These are phyloP conservation scores for Gremmenia infestans DNA, from an alignment of 2,329 filamentous ascomycete species.

Conservation along the genomic window DNA sequence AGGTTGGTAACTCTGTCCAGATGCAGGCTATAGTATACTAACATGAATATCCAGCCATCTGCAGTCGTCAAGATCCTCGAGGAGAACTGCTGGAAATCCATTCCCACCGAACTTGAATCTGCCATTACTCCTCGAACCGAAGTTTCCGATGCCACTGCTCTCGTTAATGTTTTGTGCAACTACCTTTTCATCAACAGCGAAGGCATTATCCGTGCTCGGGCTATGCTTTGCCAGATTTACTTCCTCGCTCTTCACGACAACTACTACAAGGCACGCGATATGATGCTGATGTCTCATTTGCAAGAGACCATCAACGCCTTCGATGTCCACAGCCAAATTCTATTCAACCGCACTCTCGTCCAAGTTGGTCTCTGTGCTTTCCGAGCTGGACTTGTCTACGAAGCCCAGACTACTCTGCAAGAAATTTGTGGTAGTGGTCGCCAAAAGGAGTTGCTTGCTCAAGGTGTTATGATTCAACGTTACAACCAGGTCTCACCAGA, in stretches of 20 bases:
- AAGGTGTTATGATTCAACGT: constrained; percentile 97
- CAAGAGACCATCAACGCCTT: constrained; percentile 97
- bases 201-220: constrained; percentile 90
- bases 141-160: constrained; percentile 62
- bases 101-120: constrained; percentile 67
- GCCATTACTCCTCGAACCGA: constrained; percentile 70
- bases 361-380: constrained; percentile 98
- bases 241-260: constrained; percentile 96
- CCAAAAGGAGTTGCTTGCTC: constrained; percentile 95
- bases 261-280: constrained; percentile 95
- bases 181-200: constrained; percentile 94
- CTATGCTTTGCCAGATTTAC: constrained; percentile 98
- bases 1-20: constrained; percentile 46
- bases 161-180: constrained; percentile 85
- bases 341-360: constrained; percentile 96
- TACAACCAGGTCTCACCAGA: constrained; percentile 95
- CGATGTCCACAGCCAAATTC: constrained; percentile 93
- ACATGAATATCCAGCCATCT: constrained; percentile 54
- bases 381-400: constrained; percentile 93
- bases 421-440: constrained; percentile 97
- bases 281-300: constrained; percentile 99
- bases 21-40: constrained; percentile 14
- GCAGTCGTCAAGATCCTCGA: constrained; percentile 92
- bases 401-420: constrained; percentile 94
- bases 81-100: constrained; percentile 85